Conservation (phyloP, 2,329 filamentous ascomycete genomes). For the Alternaria sp. region DNA sequence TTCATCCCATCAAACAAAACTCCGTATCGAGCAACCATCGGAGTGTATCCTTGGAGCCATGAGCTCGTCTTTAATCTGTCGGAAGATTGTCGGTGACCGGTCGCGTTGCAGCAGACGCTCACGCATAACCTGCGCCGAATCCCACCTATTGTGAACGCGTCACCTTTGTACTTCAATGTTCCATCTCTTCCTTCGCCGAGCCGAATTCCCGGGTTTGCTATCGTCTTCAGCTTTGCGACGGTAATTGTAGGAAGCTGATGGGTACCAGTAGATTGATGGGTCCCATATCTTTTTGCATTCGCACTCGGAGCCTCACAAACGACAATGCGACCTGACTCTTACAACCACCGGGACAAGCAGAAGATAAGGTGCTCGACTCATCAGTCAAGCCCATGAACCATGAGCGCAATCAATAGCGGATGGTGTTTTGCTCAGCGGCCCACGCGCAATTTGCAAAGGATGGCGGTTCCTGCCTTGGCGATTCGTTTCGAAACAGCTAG, state of each 20-base stretch:
- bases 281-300: not conserved
- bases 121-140: not conserved
- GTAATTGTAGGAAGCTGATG: not conserved
- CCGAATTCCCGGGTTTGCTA: not conserved
- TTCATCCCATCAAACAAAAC: not conserved
- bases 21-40: not conserved
- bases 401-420: not conserved
- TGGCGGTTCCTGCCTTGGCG: slow-evolving; percentile 18
- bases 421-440: slow-evolving; percentile 9
- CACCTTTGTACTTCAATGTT: not conserved
- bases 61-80: not conserved
- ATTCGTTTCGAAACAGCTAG: slow-evolving; percentile 33
- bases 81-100: not conserved
- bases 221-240: not conserved
- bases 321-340: not conserved
- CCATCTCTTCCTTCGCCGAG: not conserved
- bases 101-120: not conserved
- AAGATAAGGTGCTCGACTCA: not conserved
- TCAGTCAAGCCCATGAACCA: not conserved
- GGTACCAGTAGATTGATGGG: not conserved
- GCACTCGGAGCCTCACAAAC: not conserved
- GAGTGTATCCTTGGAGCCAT: not conserved
- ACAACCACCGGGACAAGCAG: not conserved
- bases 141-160: not conserved
- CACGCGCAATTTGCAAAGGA: slow-evolving; percentile 15